Evolutionary conservation across 768 basidiomycete species (phyloP).

Genomic region (Pleurotus tuoliensis): DNA sequence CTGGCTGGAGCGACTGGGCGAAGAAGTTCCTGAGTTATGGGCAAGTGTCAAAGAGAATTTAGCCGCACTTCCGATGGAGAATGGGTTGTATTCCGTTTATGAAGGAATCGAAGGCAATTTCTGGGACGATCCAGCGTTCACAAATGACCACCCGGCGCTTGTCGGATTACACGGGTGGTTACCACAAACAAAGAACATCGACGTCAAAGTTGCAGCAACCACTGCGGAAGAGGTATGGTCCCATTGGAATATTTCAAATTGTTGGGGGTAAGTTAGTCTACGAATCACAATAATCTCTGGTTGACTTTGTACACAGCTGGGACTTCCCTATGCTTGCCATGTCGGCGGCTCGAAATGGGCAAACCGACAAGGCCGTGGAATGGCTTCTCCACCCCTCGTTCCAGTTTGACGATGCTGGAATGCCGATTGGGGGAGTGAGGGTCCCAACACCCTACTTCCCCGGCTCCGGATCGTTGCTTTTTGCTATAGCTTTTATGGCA

Average conservation of each 20-base stretch:
- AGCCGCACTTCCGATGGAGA: slow-evolving; percentile 47
- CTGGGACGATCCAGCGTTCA: slow-evolving; percentile 48
- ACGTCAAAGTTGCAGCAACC: slow-evolving; percentile 38
- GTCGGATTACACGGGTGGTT: slow-evolving; percentile 58
- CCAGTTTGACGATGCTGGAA: slow-evolving; percentile 56
- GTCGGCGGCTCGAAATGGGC: slow-evolving; percentile 52
- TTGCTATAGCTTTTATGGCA: slow-evolving; percentile 55
- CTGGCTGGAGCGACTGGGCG: slow-evolving; percentile 44
- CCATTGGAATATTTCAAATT: slow-evolving; percentile 50
- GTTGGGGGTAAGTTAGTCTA: slow-evolving; percentile 41
- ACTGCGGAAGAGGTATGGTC: slow-evolving; percentile 54
- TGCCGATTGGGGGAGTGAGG: slow-evolving; percentile 52
- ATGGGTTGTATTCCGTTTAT: slow-evolving; percentile 50
- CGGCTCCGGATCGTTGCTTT: slow-evolving; percentile 47
- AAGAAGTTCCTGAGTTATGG: slow-evolving; percentile 40
- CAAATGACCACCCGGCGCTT: slow-evolving; percentile 55
- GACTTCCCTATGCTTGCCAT: slow-evolving; percentile 63
- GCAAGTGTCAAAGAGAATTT: slow-evolving; percentile 38
- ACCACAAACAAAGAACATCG: slow-evolving; percentile 43
- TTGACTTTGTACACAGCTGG: slow-evolving; percentile 34
- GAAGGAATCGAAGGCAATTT: slow-evolving; percentile 50
- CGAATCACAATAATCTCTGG: not conserved
- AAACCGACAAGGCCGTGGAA: slow-evolving; percentile 45
- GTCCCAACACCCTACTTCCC: slow-evolving; percentile 62
- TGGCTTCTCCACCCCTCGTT: slow-evolving; percentile 54